Conservation (phyloP, 2,329 filamentous ascomycete species). For the Neonectria magnoliae region DNA sequence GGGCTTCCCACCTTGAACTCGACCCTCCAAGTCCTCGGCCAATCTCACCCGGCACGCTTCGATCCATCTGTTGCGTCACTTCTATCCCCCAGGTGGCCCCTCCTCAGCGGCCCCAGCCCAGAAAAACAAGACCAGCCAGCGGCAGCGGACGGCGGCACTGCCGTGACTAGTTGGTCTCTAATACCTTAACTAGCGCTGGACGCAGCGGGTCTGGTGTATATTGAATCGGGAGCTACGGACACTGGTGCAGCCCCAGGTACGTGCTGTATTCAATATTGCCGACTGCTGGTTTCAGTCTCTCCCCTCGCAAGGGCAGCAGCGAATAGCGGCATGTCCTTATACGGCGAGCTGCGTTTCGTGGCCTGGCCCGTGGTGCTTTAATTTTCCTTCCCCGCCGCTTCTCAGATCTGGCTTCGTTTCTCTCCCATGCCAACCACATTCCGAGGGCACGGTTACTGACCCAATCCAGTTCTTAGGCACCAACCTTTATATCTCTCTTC, state of each 20-base stretch:
- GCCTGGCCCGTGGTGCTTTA: conserved; percentile 28
- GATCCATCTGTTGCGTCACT: conserved; percentile 29
- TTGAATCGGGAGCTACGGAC: conserved; percentile 42
- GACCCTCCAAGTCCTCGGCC: neutral
- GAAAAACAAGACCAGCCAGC: conserved; percentile 34
- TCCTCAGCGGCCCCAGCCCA: conserved; percentile 22
- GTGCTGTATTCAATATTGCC: conserved; percentile 38
- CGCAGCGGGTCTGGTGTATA: conserved; percentile 38
- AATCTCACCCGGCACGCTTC: conserved; percentile 12
- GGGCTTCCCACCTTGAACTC: neutral
- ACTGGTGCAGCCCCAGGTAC: conserved; percentile 31
- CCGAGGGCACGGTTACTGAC: conserved; percentile 16
- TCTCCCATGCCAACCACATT: conserved; percentile 16
- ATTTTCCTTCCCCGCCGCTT: conserved; percentile 12
- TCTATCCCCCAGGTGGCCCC: conserved; percentile 20
- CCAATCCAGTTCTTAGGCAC: conserved; percentile 1
- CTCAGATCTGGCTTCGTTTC: conserved; percentile 9
- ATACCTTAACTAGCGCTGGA: conserved; percentile 33
- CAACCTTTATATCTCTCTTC: neutral
- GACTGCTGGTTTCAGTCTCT: conserved; percentile 33
- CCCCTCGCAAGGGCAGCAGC: conserved; percentile 31
- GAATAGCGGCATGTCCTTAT: conserved; percentile 24
- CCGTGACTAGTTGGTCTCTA: conserved; percentile 40
- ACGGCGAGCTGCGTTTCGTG: conserved; percentile 35
- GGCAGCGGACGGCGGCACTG: conserved; percentile 41